Evolutionary conservation across 225 moss, liverwort and hornwort genomes (phyloP).

Genomic region (Takakia lepidozioides): DNA sequence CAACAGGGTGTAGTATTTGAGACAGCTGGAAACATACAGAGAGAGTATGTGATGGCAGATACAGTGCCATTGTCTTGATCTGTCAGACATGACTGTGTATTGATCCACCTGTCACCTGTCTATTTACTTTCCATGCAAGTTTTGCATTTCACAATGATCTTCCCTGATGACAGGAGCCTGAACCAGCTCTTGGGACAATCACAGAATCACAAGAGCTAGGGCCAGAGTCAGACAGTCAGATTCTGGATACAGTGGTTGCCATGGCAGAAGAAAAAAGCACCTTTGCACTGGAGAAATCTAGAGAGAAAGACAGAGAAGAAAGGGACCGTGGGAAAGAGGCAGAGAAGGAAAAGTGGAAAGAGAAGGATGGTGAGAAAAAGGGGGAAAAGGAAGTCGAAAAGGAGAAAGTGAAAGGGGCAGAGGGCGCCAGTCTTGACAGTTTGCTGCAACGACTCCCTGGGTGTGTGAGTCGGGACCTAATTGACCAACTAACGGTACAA

Average conservation of each 20-base stretch:
- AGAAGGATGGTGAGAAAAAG: conserved; percentile 73
- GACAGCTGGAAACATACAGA: too few relatives aligned
- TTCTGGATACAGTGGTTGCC: conserved; percentile 18
- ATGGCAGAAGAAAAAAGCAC: conserved; percentile 38
- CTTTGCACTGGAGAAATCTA: conserved; percentile 42
- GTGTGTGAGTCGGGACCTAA: conserved; percentile 97
- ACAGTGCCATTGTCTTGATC: too few relatives aligned
- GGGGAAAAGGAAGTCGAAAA: conserved; percentile 68
- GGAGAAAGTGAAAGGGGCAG: conserved; percentile 83
- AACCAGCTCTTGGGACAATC: conserved; percentile 27
- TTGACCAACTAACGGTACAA: conserved; percentile 97
- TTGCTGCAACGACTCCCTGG: conserved; percentile 95
- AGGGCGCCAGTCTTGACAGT: conserved; percentile 95
- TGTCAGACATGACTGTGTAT: too few relatives aligned
- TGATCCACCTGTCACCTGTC: too few relatives aligned
- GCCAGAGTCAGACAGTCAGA: conserved; percentile 32
- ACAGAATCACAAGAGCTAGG: conserved; percentile 43
- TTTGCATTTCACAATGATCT: too few relatives aligned
- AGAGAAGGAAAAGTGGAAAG: conserved; percentile 63
- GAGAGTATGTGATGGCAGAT: too few relatives aligned
- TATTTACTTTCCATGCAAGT: too few relatives aligned
- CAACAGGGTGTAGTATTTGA: too few relatives aligned
- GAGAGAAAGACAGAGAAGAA: conserved; percentile 65
- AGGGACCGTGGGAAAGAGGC: conserved; percentile 49
- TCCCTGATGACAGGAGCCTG: conserved; percentile 34